Percentiles rank a stretch among this genome's conserved stretches.
Evolutionary conservation across 1,284 basidiomycete genomes (phyloP).

Genomic region (Trichosporon coremiiforme): DNA sequence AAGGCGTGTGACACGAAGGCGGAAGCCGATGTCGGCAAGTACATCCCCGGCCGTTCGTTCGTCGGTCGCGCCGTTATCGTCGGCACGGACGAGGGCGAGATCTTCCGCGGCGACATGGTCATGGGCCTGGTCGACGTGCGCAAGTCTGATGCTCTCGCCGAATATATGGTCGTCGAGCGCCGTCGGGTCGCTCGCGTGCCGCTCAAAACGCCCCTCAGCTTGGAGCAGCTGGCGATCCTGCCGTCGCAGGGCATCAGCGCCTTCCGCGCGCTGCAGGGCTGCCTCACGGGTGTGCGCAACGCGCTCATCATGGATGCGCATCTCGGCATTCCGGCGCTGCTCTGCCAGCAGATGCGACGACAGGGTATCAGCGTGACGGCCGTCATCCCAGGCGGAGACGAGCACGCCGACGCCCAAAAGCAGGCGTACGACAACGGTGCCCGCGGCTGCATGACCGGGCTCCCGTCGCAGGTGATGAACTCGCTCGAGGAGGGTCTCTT

Average conservation of each 20-base stretch:
- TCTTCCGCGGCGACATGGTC: conserved; percentile 77
- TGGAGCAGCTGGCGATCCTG: conserved; percentile 78
- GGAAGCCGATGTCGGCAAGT: conserved; percentile 50
- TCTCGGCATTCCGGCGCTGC: conserved; percentile 72
- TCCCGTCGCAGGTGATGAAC: conserved; percentile 47
- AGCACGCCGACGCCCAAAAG: conserved; percentile 33
- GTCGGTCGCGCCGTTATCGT: conserved; percentile 76
- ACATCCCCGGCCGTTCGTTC: conserved; percentile 75
- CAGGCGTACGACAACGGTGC: conserved; percentile 49
- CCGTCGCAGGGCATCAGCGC: conserved; percentile 74
- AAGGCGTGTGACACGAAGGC: conserved; percentile 63
- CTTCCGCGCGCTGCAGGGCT: conserved; percentile 67
- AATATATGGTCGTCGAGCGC: conserved; percentile 78
- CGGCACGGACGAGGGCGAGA: conserved; percentile 75
- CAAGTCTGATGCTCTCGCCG: conserved; percentile 76
- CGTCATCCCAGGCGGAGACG: conserved; percentile 46
- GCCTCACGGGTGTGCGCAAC: background rate
- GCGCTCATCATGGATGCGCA: conserved; percentile 74
- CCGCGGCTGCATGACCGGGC: conserved; percentile 49
- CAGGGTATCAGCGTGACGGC: conserved; percentile 51
- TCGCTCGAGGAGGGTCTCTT: conserved; percentile 58
- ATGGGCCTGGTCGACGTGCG: conserved; percentile 72
- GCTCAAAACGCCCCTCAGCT: conserved; percentile 56
- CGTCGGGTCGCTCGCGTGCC: conserved; percentile 73
- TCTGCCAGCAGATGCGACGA: conserved; percentile 68